A percentile compares a stretch with the other conserved stretches of the same genome.
phyloP scores from a whole-genome alignment of 495 filamentous ascomycete species.

The Daldinia loculata region DNA sequence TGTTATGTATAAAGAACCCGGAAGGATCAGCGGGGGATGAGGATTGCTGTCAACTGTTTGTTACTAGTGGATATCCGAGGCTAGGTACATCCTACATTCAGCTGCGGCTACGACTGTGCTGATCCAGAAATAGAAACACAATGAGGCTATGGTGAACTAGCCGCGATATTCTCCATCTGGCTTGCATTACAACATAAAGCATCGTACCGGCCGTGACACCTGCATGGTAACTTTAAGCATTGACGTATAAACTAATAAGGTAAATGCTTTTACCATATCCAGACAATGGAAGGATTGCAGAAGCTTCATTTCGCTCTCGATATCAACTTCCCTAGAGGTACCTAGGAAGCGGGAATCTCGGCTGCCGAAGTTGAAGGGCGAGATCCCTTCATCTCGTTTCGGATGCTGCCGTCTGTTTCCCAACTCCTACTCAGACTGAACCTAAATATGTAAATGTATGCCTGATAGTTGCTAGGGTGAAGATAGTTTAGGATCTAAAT shows the following conservation, averaged over 20 bases:
- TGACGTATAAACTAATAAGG: background rate
- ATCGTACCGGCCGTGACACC: background rate
- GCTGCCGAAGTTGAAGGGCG: conserved; percentile 1
- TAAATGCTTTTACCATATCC: conserved; percentile 9
- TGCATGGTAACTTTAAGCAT: conserved; percentile 4
- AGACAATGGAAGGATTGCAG: conserved; percentile 22
- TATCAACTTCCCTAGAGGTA: conserved; percentile 1
- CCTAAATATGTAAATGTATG: background rate
- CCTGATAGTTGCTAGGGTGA: background rate
- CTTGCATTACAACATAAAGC: background rate
- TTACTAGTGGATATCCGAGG: conserved; percentile 2
- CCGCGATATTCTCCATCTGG: conserved; percentile 1
- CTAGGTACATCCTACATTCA: conserved; percentile 12
- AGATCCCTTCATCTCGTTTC: conserved; percentile 14
- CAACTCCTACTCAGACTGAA: background rate
- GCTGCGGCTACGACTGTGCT: conserved; percentile 22
- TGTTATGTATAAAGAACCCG: background rate
- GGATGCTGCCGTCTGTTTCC: background rate
- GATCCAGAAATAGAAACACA: conserved; percentile 43
- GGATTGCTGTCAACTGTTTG: conserved; percentile 1
- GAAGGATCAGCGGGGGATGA: conserved; percentile 18
- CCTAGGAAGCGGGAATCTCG: conserved; percentile 5
- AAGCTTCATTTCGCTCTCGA: conserved; percentile 23
- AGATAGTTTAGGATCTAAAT: background rate
- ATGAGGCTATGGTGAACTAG: conserved; percentile 39